A percentile compares a stretch with the other conserved stretches of the same genome.
Conservation (phyloP, 2,329 filamentous ascomycete species). For the Botrytis porri region DNA sequence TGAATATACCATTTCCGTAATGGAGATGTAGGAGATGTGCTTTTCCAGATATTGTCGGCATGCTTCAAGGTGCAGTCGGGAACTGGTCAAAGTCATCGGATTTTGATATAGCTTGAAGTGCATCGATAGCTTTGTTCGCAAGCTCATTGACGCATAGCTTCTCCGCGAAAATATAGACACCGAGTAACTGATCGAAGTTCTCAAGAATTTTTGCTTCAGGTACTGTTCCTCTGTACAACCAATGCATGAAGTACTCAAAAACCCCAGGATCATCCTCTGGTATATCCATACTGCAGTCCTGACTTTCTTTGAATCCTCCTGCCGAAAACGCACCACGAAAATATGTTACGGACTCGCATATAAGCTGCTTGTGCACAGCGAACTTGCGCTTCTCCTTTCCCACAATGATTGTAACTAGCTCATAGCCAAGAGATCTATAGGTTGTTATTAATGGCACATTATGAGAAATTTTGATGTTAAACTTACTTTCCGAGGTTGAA, state of each 20-base stretch:
- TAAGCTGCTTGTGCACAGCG: constrained; percentile 28
- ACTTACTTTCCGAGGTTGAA: not conserved
- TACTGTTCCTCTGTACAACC: constrained; percentile 13
- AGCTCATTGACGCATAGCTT: constrained; percentile 10
- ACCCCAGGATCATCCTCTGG: constrained; percentile 11
- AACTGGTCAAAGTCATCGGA: too few relatives aligned
- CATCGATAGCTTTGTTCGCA: constrained; percentile 2
- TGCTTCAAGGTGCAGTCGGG: not conserved
- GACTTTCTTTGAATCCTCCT: constrained; percentile 21
- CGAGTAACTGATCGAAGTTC: not conserved
- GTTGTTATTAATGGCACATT: rapidly evolving
- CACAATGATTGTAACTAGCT: constrained; percentile 29
- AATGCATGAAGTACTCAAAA: constrained; percentile 17
- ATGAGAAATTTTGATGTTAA: not conserved
- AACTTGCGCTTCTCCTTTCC: constrained; percentile 27
- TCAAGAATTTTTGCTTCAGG: not conserved
- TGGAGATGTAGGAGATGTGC: not conserved
- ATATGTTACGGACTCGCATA: constrained; percentile 22
- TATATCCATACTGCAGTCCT: constrained; percentile 17
- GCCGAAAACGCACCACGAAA: constrained; percentile 21
- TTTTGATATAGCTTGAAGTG: not conserved
- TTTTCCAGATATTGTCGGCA: not conserved
- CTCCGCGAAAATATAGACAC: constrained; percentile 15
- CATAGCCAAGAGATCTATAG: constrained; percentile 16
- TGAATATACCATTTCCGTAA: not conserved